These are phyloP conservation scores for Apiotrichum akiyoshidainum DNA, from an alignment of 1,284 basidiomycete genomes.

Conservation along the genomic window DNA sequence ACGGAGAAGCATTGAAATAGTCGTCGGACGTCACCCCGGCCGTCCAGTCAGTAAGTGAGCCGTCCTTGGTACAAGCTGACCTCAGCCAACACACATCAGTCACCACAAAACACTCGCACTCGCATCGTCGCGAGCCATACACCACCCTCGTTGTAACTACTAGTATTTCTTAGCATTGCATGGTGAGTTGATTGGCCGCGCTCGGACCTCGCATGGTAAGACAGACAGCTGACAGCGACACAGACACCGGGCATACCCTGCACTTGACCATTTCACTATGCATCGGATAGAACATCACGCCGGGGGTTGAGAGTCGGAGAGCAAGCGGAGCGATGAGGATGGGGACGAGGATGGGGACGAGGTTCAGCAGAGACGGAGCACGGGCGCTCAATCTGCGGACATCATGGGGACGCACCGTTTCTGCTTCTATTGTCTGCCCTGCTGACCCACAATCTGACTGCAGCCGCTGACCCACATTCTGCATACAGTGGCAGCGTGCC, in stretches of 20 bases:
- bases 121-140: not conserved
- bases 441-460: too few relatives aligned
- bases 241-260: constrained; percentile 1
- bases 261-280: not conserved
- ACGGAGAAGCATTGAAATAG: not conserved
- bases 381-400: too few relatives aligned
- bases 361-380: too few relatives aligned
- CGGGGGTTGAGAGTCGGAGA: not conserved
- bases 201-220: not conserved
- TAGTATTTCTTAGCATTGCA: not conserved
- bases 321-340: not conserved
- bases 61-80: too few relatives aligned
- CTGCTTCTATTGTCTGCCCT: too few relatives aligned
- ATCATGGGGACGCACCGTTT: too few relatives aligned
- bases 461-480: too few relatives aligned
- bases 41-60: not conserved
- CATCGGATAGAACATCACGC: not conserved
- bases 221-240: not conserved
- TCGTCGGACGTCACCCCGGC: too few relatives aligned
- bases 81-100: not conserved
- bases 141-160: not conserved
- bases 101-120: not conserved
- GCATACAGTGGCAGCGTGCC: too few relatives aligned
- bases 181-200: not conserved
- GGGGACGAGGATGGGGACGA: not conserved